phyloP scores from a whole-genome alignment of 495 filamentous ascomycete species.

The Annulohypoxylon stygium region DNA sequence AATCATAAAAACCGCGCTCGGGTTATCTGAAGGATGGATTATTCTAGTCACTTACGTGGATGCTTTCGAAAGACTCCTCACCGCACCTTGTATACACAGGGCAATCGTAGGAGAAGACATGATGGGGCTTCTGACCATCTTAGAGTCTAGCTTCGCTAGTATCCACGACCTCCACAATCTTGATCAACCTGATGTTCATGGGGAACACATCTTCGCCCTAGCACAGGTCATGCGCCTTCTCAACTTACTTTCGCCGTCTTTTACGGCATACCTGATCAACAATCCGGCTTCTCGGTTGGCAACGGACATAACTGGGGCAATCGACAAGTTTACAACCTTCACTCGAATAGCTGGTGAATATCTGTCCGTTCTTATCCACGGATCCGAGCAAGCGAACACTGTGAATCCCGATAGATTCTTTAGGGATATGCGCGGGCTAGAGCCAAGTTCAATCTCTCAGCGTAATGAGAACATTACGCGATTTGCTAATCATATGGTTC shows the following conservation, averaged over 20 bases:
- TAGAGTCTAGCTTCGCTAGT: conserved; percentile 37
- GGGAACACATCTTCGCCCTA: conserved; percentile 37
- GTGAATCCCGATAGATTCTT: conserved; percentile 37
- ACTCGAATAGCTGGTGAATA: conserved; percentile 35
- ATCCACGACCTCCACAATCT: conserved; percentile 25
- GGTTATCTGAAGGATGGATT: conserved; percentile 48
- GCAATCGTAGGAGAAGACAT: conserved; percentile 47
- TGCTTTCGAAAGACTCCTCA: conserved; percentile 49
- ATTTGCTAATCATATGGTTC: conserved; percentile 53
- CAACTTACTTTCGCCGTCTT: conserved; percentile 46
- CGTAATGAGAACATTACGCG: conserved; percentile 42
- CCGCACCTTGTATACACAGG: conserved; percentile 42
- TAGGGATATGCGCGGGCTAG: conserved; percentile 14
- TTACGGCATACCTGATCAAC: conserved; percentile 47
- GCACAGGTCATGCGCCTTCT: conserved; percentile 36
- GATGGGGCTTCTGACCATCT: conserved; percentile 37
- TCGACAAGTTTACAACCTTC: conserved; percentile 40
- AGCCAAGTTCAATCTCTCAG: conserved; percentile 3
- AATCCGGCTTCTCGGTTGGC: conserved; percentile 36
- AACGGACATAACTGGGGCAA: conserved; percentile 19
- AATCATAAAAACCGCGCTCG: conserved; percentile 49
- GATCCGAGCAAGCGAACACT: conserved; percentile 5
- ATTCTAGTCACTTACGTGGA: conserved; percentile 57
- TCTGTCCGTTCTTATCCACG: conserved; percentile 29
- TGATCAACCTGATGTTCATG: conserved; percentile 10